Evolutionary conservation across 257 asterid species (phyloP).

Genomic region (Nicotiana tomentosiformis): DNA sequence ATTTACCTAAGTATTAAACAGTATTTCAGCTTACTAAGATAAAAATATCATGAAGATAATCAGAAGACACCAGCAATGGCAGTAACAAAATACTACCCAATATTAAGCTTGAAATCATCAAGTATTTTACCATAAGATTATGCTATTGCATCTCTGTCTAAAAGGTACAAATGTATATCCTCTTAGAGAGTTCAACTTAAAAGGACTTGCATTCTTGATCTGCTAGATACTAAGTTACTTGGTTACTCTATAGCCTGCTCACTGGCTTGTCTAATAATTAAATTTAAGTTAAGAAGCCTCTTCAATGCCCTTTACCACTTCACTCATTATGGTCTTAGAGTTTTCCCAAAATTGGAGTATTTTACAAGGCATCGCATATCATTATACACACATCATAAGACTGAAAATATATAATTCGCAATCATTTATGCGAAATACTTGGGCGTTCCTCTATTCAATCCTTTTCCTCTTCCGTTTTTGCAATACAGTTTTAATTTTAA

Average conservation of each 20-base stretch:
- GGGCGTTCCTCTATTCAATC: neutral
- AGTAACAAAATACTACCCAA: neutral
- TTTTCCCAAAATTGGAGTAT: neutral
- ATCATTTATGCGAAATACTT: neutral
- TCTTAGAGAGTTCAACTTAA: neutral
- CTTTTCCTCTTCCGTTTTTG: neutral
- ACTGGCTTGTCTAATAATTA: neutral
- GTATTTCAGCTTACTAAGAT: constrained; percentile 21
- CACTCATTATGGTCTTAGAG: neutral
- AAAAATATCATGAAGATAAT: constrained; percentile 4
- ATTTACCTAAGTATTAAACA: constrained; percentile 65
- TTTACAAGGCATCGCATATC: neutral
- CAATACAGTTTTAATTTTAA: neutral
- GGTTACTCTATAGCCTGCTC: neutral
- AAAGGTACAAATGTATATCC: neutral
- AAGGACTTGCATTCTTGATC: neutral
- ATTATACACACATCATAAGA: neutral
- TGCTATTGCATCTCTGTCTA: neutral
- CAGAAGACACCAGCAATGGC: constrained; percentile 5
- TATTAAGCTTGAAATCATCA: neutral
- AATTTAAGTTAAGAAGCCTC: neutral
- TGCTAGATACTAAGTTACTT: neutral
- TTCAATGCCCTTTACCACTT: neutral
- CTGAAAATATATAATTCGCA: neutral
- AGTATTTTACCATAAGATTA: neutral